A percentile compares a stretch with the other conserved stretches of the same genome.
Evolutionary conservation across 2,329 filamentous ascomycete species (phyloP).

Genomic region (Penicillium capsulatum): DNA sequence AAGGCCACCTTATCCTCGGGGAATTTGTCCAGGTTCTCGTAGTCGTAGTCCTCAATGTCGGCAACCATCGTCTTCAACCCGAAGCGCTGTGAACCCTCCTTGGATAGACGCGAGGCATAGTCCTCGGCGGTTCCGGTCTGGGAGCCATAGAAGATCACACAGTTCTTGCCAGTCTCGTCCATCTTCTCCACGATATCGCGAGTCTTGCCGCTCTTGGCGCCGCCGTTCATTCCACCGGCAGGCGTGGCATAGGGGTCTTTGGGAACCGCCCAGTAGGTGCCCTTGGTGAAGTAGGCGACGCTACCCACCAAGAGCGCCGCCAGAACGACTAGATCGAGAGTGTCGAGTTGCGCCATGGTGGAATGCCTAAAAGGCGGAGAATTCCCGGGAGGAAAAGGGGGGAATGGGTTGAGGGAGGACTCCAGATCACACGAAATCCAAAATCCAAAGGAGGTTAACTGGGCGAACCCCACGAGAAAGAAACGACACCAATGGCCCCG

Average conservation of each 20-base stretch:
- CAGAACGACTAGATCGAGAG: conserved; percentile 89
- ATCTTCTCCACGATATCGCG: conserved; percentile 93
- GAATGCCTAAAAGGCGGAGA: conserved; percentile 6
- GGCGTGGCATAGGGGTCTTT: conserved; percentile 84
- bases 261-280: conserved; percentile 74
- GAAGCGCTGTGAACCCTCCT: conserved; percentile 94
- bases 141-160: conserved; percentile 96
- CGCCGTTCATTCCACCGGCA: conserved; percentile 57
- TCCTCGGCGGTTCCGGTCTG: conserved; percentile 98
- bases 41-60: conserved; percentile 96
- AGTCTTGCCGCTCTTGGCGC: conserved; percentile 74
- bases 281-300: conserved; percentile 95
- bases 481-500: conserved; percentile 1
- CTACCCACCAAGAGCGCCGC: conserved; percentile 79
- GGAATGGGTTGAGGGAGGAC: too few species aligned
- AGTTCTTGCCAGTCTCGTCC: conserved; percentile 94
- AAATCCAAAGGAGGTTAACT: neutral
- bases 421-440: too few species aligned
- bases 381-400: too few species aligned
- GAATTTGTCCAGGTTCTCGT: conserved; percentile 83
- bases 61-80: conserved; percentile 97
- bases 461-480: conserved; percentile 2
- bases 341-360: conserved; percentile 90
- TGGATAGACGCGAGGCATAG: conserved; percentile 91
- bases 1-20: conserved; percentile 87